Evolutionary conservation across 2,329 filamentous ascomycete species (phyloP).

Genomic region (Xenoacremonium recifei): DNA sequence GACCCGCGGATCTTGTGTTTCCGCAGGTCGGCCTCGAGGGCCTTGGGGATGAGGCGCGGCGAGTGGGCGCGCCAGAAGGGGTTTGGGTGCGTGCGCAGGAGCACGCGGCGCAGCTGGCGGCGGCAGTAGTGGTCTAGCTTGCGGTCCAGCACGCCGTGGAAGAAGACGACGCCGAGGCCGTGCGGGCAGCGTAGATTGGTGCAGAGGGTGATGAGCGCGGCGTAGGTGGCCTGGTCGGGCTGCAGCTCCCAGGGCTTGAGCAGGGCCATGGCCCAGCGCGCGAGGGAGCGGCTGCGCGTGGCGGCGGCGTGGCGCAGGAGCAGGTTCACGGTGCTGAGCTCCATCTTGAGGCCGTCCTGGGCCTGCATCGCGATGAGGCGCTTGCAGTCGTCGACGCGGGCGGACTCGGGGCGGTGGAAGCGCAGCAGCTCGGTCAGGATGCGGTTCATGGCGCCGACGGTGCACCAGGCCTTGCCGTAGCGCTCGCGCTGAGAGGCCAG

Average conservation of each 20-base stretch:
- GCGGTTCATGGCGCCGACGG: constrained; percentile 31
- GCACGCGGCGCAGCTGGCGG: constrained; percentile 20
- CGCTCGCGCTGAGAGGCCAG: constrained; percentile 38
- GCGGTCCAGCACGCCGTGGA: constrained; percentile 32
- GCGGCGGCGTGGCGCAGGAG: constrained; percentile 33
- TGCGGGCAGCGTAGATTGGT: constrained; percentile 29
- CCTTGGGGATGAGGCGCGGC: constrained; percentile 27
- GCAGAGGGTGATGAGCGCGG: constrained; percentile 37
- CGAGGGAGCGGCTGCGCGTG: constrained; percentile 29
- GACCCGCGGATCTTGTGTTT: constrained; percentile 14
- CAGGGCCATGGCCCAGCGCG: constrained; percentile 28
- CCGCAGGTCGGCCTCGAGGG: constrained; percentile 21
- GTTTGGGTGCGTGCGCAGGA: constrained; percentile 23
- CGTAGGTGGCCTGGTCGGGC: constrained; percentile 33
- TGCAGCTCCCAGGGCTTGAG: constrained; percentile 16
- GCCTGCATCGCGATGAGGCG: constrained; percentile 24
- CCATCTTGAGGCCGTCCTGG: constrained; percentile 22
- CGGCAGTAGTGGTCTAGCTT: constrained; percentile 26
- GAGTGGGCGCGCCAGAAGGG: constrained; percentile 26
- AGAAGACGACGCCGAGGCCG: constrained; percentile 30
- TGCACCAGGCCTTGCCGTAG: constrained; percentile 48
- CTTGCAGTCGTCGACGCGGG: constrained; percentile 26
- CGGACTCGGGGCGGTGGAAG: constrained; percentile 29
- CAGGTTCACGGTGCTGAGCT: constrained; percentile 35
- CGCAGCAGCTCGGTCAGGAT: constrained; percentile 43